These are phyloP conservation scores for Pouteria campechiana DNA, from an alignment of 179 eudicot species.

Conservation along the genomic window DNA sequence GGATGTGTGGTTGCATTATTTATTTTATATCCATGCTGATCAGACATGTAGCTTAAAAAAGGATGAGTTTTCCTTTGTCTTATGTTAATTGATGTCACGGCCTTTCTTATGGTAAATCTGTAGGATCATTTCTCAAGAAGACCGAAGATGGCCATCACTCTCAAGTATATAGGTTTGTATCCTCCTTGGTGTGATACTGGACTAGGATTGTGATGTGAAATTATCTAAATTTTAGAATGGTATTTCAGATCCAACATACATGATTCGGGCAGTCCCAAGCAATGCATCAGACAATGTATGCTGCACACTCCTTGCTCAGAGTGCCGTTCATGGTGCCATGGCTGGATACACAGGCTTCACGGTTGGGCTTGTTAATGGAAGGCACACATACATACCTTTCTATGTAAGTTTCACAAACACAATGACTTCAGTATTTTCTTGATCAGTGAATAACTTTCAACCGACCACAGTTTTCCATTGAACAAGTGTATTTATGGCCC, in stretches of 20 bases:
- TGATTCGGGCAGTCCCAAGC: constrained; percentile 77
- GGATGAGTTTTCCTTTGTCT: neutral
- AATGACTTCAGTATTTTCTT: too few relatives aligned
- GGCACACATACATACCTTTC: constrained; percentile 49
- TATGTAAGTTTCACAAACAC: constrained; percentile 38
- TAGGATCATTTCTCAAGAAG: constrained; percentile 63
- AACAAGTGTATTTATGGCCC: too few relatives aligned
- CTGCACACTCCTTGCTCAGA: constrained; percentile 81
- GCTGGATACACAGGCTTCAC: constrained; percentile 83
- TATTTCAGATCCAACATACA: constrained; percentile 68
- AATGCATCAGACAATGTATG: constrained; percentile 76
- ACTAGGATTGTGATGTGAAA: too few relatives aligned
- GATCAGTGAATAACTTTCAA: too few relatives aligned
- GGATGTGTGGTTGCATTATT: too few relatives aligned
- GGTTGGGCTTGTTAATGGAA: constrained; percentile 58
- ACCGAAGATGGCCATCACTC: constrained; percentile 46
- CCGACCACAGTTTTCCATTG: too few relatives aligned
- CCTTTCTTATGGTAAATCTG: constrained; percentile 8
- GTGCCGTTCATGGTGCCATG: constrained; percentile 83
- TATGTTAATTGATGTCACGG: neutral
- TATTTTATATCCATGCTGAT: too few relatives aligned
- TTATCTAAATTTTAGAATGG: too few relatives aligned
- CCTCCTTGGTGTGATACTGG: too few relatives aligned
- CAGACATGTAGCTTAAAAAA: neutral
- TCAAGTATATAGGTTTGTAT: constrained; percentile 74